Conservation (phyloP, 2,329 filamentous ascomycete genomes). For the Coleophoma crateriformis region DNA sequence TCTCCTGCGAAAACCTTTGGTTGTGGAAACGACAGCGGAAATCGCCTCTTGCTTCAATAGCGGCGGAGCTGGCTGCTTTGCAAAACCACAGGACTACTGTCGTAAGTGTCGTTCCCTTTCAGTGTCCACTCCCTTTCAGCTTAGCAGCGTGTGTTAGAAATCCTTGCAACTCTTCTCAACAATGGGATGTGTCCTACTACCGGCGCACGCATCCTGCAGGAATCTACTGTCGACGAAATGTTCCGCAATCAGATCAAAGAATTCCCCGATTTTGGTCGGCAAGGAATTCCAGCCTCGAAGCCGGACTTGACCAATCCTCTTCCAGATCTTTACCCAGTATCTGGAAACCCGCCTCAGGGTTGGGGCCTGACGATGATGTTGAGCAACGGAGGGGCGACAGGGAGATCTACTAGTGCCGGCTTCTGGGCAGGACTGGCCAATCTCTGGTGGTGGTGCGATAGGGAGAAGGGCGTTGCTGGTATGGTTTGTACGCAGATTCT, state of each 20-base stretch:
- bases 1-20: constrained; percentile 7
- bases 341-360: constrained; percentile 45
- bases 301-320: constrained; percentile 40
- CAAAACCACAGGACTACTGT: constrained; percentile 51
- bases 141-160: constrained; percentile 30
- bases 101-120: not conserved
- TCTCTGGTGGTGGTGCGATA: constrained; percentile 57
- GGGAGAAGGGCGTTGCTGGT: constrained; percentile 51
- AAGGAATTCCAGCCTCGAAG: constrained; percentile 39
- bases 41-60: constrained; percentile 39
- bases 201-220: constrained; percentile 45
- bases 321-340: constrained; percentile 43
- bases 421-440: constrained; percentile 58
- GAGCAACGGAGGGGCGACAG: constrained; percentile 38
- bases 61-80: constrained; percentile 57
- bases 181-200: constrained; percentile 55
- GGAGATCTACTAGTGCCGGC: constrained; percentile 42
- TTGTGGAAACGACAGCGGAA: constrained; percentile 1
- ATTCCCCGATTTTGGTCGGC: constrained; percentile 45
- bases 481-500: constrained; percentile 45
- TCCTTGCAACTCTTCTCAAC: constrained; percentile 59
- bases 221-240: constrained; percentile 56
- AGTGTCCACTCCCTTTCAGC: not conserved
- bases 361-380: constrained; percentile 59
- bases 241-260: constrained; percentile 57